Percentiles rank a stretch among this genome's conserved stretches.
Evolutionary conservation across 495 filamentous ascomycete species (phyloP).

Genomic region (Articulospora tetracladia): DNA sequence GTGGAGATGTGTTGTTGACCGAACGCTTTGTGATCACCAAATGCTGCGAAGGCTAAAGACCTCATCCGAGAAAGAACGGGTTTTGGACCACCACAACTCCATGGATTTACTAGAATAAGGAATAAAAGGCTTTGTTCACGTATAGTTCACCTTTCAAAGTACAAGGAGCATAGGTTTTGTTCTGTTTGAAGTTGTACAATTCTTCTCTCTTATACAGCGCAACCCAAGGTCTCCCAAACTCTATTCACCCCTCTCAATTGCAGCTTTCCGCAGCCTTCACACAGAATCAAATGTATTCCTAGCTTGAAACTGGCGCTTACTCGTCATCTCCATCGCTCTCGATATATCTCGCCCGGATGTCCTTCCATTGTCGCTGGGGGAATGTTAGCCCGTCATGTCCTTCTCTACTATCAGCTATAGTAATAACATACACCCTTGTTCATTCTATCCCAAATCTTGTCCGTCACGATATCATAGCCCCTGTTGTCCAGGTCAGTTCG

Average conservation of each 20-base stretch:
- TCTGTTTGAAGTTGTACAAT: slow-evolving; percentile 16
- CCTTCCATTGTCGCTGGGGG: slow-evolving; percentile 96
- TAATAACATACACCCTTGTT: slow-evolving; percentile 78
- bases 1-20: neutral
- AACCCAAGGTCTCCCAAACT: neutral
- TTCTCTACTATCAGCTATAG: neutral
- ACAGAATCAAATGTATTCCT: neutral
- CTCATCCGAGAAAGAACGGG: too few relatives aligned
- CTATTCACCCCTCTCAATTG: neutral
- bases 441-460: slow-evolving; percentile 81
- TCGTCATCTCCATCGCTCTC: slow-evolving; percentile 46
- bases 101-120: too few relatives aligned
- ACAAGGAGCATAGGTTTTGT: neutral
- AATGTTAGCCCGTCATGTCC: slow-evolving; percentile 11
- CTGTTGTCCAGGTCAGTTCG: slow-evolving; percentile 39
- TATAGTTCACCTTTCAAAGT: too few relatives aligned
- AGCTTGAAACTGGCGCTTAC: neutral
- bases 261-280: neutral
- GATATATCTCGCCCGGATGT: slow-evolving; percentile 87
- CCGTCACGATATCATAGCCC: slow-evolving; percentile 68
- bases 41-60: too few relatives aligned
- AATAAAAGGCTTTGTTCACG: slow-evolving; percentile 4
- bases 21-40: neutral
- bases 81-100: neutral
- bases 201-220: slow-evolving; percentile 24